phyloP scores from a whole-genome alignment of 2,329 filamentous ascomycete species.

The Epicoccum sorghinum region DNA sequence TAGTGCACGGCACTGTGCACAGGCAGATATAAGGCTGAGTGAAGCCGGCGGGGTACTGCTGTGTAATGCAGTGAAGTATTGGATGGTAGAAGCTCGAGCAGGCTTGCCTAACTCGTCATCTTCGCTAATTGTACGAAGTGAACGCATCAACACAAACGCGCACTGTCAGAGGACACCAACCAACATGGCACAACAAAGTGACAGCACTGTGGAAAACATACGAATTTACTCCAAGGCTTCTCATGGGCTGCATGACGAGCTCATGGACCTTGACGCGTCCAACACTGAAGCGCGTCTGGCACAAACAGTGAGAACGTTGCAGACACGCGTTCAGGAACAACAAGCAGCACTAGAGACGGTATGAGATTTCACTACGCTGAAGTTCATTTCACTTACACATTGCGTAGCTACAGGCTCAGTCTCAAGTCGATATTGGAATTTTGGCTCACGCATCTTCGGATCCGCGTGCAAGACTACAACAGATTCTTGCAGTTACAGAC shows the following conservation, averaged over 20 bases:
- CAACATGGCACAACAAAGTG: slow-evolving; percentile 31
- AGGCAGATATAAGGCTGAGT: not conserved
- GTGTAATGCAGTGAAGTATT: not conserved
- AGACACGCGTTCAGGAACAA: slow-evolving; percentile 57
- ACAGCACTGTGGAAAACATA: slow-evolving; percentile 32
- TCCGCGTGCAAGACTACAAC: slow-evolving; percentile 46
- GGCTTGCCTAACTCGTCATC: slow-evolving; percentile 8
- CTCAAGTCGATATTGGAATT: slow-evolving; percentile 25
- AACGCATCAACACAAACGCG: slow-evolving; percentile 4
- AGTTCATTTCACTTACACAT: slow-evolving; percentile 17
- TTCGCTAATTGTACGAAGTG: slow-evolving; percentile 3
- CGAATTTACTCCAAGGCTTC: slow-evolving; percentile 34
- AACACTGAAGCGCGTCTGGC: slow-evolving; percentile 64
- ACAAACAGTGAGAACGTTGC: slow-evolving; percentile 70
- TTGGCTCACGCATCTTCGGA: slow-evolving; percentile 44
- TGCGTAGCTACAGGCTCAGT: slow-evolving; percentile 53
- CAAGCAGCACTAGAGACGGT: slow-evolving; percentile 56
- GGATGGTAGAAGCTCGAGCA: not conserved
- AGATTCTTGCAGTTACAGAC: slow-evolving; percentile 62
- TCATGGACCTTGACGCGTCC: slow-evolving; percentile 47
- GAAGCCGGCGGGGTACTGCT: not conserved
- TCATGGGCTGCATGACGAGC: slow-evolving; percentile 30
- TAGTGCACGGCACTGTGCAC: not conserved
- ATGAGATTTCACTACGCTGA: slow-evolving; percentile 7
- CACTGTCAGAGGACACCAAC: not conserved